Base-by-base conservation (phyloP, 345 rosid genomes). In the Aquilaria sinensis region DNA sequence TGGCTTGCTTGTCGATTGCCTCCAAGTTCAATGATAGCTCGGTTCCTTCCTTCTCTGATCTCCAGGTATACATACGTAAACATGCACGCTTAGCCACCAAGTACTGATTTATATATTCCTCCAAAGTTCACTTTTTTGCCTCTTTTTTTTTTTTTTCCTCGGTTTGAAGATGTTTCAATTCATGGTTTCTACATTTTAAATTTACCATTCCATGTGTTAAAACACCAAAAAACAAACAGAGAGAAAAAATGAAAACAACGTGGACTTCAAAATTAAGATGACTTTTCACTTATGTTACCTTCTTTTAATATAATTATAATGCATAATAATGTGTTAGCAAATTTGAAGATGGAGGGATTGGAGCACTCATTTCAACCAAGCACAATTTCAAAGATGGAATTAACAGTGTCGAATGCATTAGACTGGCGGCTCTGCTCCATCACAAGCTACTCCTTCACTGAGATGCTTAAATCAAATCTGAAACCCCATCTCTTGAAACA, bases 1-100 rank as follows among this genome's bases (percentile, higher is more conserved):
- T 89, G 3, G 80, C 96, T 13, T 85, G 95, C 66, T 71, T 92
- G 64, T 87, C 88, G 0, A 74, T 89, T 8, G 87, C 96, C 0
- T 66, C 85, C 15, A 92, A 92, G 70, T 87, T 85, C 56, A 78
- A 29, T 4, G 96, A 89, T 55, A 80, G 77, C 37, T 64, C 61
- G 16, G 33, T 69, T 16, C 82, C 79, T 50, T 72, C 80, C 12
- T 66, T 87, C 51, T 63, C 77, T n/a, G 86, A 85, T 66, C 70
- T 89, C 66, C 88, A 83, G 89, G 92, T 86, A 12, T 23, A 29
- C 4, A 52, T 2, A 29, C 23, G 23, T 23, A 23, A 23, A 23
- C 23, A 23, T 23, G 23, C 23, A 23, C 23, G 23, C 23, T 23
- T 23, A 23, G 23, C 23, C 23, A 23, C 23, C 23, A 23, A 23